Evolutionary conservation across 2,329 filamentous ascomycete genomes (phyloP).

Genomic region (Paramyrothecium roridum): DNA sequence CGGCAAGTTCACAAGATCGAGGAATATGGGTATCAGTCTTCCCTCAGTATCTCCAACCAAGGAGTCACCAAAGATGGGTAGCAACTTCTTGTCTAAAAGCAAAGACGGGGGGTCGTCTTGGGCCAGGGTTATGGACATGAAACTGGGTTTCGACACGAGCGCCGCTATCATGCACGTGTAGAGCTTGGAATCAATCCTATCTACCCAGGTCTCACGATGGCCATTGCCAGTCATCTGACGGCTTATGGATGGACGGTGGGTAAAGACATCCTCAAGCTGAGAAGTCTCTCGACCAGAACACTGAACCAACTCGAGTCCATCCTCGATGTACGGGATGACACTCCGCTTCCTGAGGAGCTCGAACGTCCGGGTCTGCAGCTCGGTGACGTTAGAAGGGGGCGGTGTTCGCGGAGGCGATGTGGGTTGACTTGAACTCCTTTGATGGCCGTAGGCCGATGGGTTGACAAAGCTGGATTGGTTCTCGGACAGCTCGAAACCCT

Average conservation of each 20-base stretch:
- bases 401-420: conserved; percentile 62
- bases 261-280: conserved; percentile 32
- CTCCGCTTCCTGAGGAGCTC: conserved; percentile 73
- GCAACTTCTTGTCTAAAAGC: conserved; percentile 65
- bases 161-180: conserved; percentile 62
- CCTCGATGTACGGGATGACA: conserved; percentile 70
- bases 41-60: conserved; percentile 73
- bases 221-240: conserved; percentile 33
- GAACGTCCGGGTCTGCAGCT: conserved; percentile 82
- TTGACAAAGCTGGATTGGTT: conserved; percentile 66
- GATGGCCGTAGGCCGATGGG: conserved; percentile 34
- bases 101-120: conserved; percentile 72
- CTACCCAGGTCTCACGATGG: conserved; percentile 46
- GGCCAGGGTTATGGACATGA: conserved; percentile 71
- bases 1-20: conserved; percentile 78
- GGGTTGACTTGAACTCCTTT: conserved; percentile 23
- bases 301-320: conserved; percentile 69
- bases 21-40: conserved; percentile 78
- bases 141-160: conserved; percentile 59
- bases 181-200: conserved; percentile 59
- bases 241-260: conserved; percentile 32
- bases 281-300: conserved; percentile 66
- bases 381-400: conserved; percentile 71
- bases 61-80: conserved; percentile 66
- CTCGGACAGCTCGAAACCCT: conserved; percentile 82